These are phyloP conservation scores for Puccinia hordei DNA, from an alignment of 1,284 basidiomycete genomes.

Conservation along the genomic window DNA sequence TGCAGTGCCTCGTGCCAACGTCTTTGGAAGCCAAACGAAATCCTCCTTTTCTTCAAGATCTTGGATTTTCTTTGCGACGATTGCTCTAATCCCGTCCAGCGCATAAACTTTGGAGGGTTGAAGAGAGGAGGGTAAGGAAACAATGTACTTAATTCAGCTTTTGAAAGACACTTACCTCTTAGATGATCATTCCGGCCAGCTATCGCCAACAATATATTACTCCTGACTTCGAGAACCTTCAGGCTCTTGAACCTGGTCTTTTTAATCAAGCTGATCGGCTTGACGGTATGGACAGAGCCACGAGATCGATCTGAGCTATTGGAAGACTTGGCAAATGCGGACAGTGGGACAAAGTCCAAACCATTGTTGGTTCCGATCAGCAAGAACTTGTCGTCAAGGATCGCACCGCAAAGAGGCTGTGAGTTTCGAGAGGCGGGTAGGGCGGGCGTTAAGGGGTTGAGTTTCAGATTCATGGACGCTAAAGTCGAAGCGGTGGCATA, in stretches of 20 bases:
- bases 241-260: constrained; percentile 57
- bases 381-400: constrained; percentile 56
- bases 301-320: constrained; percentile 23
- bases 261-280: constrained; percentile 57
- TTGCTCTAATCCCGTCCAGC: constrained; percentile 56
- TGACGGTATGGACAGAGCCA: constrained; percentile 45
- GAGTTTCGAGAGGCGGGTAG: constrained; percentile 53
- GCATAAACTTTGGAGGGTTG: constrained; percentile 54
- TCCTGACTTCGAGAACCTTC: constrained; percentile 55
- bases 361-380: constrained; percentile 57
- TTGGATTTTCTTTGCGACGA: constrained; percentile 56
- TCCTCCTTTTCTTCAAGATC: constrained; percentile 44
- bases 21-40: constrained; percentile 36
- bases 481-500: constrained; percentile 48
- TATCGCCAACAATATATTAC: constrained; percentile 57
- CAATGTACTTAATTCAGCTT: neutral
- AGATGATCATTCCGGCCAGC: constrained; percentile 58
- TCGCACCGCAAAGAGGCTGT: constrained; percentile 57
- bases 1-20: neutral
- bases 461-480: constrained; percentile 51
- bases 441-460: constrained; percentile 54
- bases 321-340: constrained; percentile 37
- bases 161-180: constrained; percentile 47
- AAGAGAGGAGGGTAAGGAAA: neutral
- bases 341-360: constrained; percentile 57